Conservation (phyloP, 495 filamentous ascomycete genomes). For the Cenococcum geophilum region DNA sequence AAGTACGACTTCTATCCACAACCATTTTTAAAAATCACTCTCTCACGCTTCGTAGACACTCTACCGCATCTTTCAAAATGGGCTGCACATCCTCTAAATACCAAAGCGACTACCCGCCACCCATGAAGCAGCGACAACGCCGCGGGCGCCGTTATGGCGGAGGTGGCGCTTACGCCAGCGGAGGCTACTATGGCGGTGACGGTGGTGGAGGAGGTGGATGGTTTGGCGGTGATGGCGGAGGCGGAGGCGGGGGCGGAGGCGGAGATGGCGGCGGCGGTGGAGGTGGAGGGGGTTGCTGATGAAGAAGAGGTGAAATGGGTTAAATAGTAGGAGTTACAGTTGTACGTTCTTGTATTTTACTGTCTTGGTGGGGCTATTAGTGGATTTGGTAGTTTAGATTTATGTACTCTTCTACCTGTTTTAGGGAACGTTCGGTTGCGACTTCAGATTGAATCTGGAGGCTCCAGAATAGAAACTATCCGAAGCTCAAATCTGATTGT, state of each 20-base stretch:
- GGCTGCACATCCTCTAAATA: conserved; percentile 11
- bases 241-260: background rate
- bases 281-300: background rate
- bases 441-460: too few relatives aligned
- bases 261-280: background rate
- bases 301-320: background rate
- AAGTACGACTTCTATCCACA: background rate
- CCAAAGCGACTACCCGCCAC: background rate
- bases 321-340: background rate
- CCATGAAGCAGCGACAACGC: background rate
- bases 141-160: background rate
- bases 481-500: too few relatives aligned
- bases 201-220: background rate
- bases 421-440: too few relatives aligned
- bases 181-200: background rate
- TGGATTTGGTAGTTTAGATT: too few relatives aligned
- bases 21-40: too few relatives aligned
- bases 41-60: background rate
- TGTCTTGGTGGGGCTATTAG: too few relatives aligned
- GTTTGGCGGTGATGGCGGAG: conserved; percentile 4
- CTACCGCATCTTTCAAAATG: background rate
- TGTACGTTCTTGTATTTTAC: background rate
- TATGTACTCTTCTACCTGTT: too few relatives aligned
- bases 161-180: background rate
- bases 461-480: too few relatives aligned